Percentiles rank a stretch among this genome's conserved stretches.
These are phyloP conservation scores for Starmerella geochares DNA, from an alignment of 805 yeast genomes.

Conservation along the genomic window DNA sequence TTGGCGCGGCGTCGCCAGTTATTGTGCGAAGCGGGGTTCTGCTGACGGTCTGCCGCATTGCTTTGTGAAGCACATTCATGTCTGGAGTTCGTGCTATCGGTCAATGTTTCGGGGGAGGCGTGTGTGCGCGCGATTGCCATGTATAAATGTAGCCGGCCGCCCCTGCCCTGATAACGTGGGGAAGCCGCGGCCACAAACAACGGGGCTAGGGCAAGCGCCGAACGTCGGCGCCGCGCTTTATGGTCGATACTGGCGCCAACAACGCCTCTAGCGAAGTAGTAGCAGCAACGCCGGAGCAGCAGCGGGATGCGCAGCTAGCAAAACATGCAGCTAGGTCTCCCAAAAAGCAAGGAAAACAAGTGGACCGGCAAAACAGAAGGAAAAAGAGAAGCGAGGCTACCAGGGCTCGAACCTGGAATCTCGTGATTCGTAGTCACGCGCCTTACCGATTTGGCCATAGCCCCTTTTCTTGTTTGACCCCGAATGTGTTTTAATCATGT, in stretches of 20 bases:
- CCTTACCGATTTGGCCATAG: constrained; percentile 27
- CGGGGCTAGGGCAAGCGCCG: too few relatives aligned
- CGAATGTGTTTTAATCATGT: too few relatives aligned
- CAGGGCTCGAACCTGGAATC: constrained; percentile 27
- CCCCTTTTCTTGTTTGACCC: constrained; percentile 18
- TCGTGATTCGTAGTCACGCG: constrained; percentile 27
- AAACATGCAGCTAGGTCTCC: background rate
- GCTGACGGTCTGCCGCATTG: background rate
- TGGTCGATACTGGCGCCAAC: too few relatives aligned
- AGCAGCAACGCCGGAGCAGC: too few relatives aligned
- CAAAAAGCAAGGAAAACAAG: background rate
- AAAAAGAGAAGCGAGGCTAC: constrained; percentile 22
- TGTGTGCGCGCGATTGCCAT: too few relatives aligned
- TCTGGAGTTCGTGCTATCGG: too few relatives aligned
- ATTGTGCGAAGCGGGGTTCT: background rate
- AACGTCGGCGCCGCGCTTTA: too few relatives aligned
- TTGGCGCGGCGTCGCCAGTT: background rate
- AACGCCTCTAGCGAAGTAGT: too few relatives aligned
- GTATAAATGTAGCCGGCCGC: too few relatives aligned
- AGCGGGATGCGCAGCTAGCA: background rate
- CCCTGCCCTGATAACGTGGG: background rate
- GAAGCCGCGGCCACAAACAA: background rate
- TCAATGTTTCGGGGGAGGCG: too few relatives aligned
- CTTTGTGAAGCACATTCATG: background rate
- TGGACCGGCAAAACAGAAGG: background rate